A percentile compares a stretch with the other conserved stretches of the same genome.
These are phyloP conservation scores for Penicillium italicum DNA, from an alignment of 2,329 filamentous ascomycete genomes.

Conservation along the genomic window DNA sequence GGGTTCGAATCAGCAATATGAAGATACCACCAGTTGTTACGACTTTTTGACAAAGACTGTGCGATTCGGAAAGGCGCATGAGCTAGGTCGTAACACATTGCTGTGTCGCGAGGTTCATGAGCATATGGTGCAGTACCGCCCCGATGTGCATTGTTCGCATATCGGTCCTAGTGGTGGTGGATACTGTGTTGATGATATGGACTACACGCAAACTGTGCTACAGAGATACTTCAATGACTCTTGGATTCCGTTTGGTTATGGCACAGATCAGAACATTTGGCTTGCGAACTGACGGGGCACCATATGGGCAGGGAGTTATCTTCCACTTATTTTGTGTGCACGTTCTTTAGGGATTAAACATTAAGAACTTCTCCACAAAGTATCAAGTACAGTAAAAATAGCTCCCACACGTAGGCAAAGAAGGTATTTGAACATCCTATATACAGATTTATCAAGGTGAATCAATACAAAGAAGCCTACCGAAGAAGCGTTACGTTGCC, in stretches of 20 bases:
- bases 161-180: constrained; percentile 27
- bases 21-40: constrained; percentile 14
- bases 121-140: constrained; percentile 29
- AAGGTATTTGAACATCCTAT: background rate
- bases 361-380: background rate
- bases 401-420: too few relatives aligned
- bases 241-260: constrained; percentile 25
- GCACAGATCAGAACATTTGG: constrained; percentile 19
- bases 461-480: too few relatives aligned
- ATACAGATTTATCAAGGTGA: too few relatives aligned
- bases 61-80: constrained; percentile 25
- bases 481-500: background rate
- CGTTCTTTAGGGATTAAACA: background rate
- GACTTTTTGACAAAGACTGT: constrained; percentile 18
- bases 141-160: constrained; percentile 27
- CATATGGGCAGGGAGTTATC: background rate
- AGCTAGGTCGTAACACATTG: constrained; percentile 27
- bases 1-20: constrained; percentile 23
- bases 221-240: constrained; percentile 25
- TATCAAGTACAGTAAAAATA: background rate
- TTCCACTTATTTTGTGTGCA: background rate
- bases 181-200: constrained; percentile 30
- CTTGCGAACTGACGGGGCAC: background rate
- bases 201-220: constrained; percentile 22
- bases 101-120: constrained; percentile 30